phyloP scores from a whole-genome alignment of 2,329 filamentous ascomycete species.

The Triangularia verruculosa region DNA sequence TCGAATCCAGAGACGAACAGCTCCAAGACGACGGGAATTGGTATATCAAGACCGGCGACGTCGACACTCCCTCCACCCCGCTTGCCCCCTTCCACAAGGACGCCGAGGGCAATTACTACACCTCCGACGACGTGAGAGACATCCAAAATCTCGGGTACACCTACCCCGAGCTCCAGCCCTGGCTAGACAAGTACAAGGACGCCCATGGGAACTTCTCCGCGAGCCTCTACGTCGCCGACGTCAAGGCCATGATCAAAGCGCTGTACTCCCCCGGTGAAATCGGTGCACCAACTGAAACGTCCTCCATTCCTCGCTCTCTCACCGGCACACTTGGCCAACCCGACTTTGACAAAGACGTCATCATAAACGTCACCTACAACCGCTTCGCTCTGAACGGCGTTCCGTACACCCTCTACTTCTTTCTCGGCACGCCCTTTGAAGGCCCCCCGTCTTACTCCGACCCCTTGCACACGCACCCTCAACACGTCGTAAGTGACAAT shows the following conservation, averaged over 20 bases:
- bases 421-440: background rate
- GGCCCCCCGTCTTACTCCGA: background rate
- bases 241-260: background rate
- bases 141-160: background rate
- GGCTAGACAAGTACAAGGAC: constrained; percentile 8
- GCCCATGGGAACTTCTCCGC: background rate
- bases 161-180: constrained; percentile 5
- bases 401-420: constrained; percentile 4
- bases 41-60: background rate
- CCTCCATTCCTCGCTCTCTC: background rate
- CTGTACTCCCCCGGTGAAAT: background rate
- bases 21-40: constrained; percentile 1
- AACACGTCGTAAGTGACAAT: background rate
- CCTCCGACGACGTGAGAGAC: constrained; percentile 1
- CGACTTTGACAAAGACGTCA: background rate
- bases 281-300: background rate
- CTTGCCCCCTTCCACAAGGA: constrained; percentile 10
- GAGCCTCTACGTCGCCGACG: background rate
- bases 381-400: background rate
- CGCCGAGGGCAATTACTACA: background rate
- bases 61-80: background rate
- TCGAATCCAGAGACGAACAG: background rate
- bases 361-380: constrained; percentile 2
- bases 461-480: background rate
- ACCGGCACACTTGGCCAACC: background rate